Evolutionary conservation across 768 basidiomycete genomes (phyloP).

Genomic region (Boletus pseudo-olivaceus): DNA sequence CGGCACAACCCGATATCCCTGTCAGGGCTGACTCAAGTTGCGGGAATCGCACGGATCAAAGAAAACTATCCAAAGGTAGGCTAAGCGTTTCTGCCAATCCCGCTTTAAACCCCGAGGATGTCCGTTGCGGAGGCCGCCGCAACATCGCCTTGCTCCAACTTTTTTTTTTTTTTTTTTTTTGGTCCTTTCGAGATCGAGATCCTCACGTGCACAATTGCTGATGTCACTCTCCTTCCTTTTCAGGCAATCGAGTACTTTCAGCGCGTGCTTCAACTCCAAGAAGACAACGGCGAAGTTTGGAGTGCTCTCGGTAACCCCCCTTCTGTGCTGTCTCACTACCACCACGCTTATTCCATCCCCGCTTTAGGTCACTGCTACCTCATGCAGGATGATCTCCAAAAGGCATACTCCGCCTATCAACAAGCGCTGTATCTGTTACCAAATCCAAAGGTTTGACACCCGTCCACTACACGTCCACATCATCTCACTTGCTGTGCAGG

Average conservation of each 20-base stretch:
- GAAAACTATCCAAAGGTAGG: constrained; percentile 94
- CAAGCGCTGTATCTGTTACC: constrained; percentile 95
- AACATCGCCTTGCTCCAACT: constrained; percentile 16
- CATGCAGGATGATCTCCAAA: constrained; percentile 99
- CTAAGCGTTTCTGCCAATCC: constrained; percentile 31
- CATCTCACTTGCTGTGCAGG: constrained; percentile 35
- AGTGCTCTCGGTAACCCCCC: constrained; percentile 75
- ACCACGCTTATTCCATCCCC: constrained; percentile 13
- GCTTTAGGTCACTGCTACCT: constrained; percentile 88
- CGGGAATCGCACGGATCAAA: constrained; percentile 94
- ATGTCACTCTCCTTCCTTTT: constrained; percentile 29
- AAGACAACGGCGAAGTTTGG: constrained; percentile 99
- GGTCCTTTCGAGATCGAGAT: constrained; percentile 27
- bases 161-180: constrained; percentile 7
- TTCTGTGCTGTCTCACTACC: constrained; percentile 17
- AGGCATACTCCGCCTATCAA: constrained; percentile 97
- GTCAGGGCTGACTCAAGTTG: constrained; percentile 88
- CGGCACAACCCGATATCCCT: constrained; percentile 93
- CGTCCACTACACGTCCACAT: not conserved
- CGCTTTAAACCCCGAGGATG: constrained; percentile 30
- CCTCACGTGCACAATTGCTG: constrained; percentile 29
- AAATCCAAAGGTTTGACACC: constrained; percentile 77
- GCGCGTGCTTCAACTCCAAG: constrained; percentile 82
- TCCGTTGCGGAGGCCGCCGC: constrained; percentile 26
- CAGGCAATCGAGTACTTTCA: constrained; percentile 98